A percentile compares a stretch with the other conserved stretches of the same genome.
Conservation (phyloP, 768 basidiomycete genomes). For the button mushroom (Agaricus bisporus) region DNA sequence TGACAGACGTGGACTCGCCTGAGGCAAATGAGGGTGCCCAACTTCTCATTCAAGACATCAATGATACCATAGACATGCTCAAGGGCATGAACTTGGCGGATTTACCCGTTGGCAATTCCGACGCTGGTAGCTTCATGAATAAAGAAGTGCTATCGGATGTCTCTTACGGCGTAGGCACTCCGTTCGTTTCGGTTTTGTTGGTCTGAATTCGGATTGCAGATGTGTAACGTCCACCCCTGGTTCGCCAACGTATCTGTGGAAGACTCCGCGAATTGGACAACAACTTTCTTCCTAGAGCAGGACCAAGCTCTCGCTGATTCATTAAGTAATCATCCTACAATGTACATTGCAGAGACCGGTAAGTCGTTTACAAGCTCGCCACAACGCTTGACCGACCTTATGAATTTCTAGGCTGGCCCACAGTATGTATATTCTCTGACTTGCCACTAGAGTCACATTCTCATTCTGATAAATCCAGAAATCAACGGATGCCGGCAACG, state of each 20-base stretch:
- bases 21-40: conserved; percentile 57
- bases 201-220: conserved; percentile 27
- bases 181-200: neutral
- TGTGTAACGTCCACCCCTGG: conserved; percentile 93
- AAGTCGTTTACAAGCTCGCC: conserved; percentile 12
- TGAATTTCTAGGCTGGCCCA: conserved; percentile 44
- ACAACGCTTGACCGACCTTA: neutral
- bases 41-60: conserved; percentile 60
- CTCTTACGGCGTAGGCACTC: conserved; percentile 59
- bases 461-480: conserved; percentile 26
- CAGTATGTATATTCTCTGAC: conserved; percentile 33
- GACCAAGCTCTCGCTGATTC: conserved; percentile 51
- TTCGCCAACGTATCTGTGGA: conserved; percentile 76
- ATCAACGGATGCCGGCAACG: conserved; percentile 52
- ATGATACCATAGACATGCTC: conserved; percentile 57
- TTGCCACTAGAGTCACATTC: neutral
- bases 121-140: conserved; percentile 86
- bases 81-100: conserved; percentile 48
- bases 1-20: conserved; percentile 47
- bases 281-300: conserved; percentile 64
- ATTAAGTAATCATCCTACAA: conserved; percentile 65
- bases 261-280: conserved; percentile 76
- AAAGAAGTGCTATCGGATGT: conserved; percentile 52
- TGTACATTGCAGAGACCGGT: conserved; percentile 95
- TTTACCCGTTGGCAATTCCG: conserved; percentile 71